These are phyloP conservation scores for Mallotus repandus DNA, from an alignment of 441 rosid species.

Conservation along the genomic window DNA sequence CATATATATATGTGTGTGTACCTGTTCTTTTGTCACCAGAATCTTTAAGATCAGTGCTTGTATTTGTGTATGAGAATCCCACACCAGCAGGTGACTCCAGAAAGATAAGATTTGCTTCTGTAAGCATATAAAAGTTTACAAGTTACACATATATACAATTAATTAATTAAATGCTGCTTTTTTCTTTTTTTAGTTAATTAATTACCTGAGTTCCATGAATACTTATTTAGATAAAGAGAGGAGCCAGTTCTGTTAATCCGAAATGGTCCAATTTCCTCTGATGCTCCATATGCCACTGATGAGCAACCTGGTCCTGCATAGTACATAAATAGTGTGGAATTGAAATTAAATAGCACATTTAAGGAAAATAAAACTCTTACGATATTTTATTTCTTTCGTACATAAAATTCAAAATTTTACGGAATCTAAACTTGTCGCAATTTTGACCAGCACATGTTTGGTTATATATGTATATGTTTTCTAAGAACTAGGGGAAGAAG, in stretches of 20 bases:
- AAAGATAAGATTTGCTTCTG: constrained; percentile 85
- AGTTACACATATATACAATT: no score
- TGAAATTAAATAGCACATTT: no score
- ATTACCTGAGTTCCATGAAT: constrained; percentile 75
- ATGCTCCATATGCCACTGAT: constrained; percentile 83
- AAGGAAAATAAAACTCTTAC: no score
- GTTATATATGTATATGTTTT: no score
- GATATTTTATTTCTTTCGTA: no score
- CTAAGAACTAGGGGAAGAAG: no score
- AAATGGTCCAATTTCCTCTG: constrained; percentile 88
- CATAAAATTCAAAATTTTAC: no score
- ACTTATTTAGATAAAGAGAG: constrained; percentile 53
- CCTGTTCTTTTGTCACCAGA: constrained; percentile 79
- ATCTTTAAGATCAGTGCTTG: constrained; percentile 60
- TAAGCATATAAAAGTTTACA: constrained; percentile 26
- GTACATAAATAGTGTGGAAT: no score
- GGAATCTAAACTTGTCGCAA: no score
- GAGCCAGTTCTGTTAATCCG: constrained; percentile 58
- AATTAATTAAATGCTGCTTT: no score
- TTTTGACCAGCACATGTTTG: no score
- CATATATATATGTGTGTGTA: constrained; percentile 7
- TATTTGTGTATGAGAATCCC: constrained; percentile 90
- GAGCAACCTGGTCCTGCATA: constrained; percentile 85
- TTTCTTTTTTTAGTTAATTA: no score
- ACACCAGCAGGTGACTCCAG: constrained; percentile 94